Conservation (phyloP, 805 yeast species). For the Cephaloascus fragrans region DNA sequence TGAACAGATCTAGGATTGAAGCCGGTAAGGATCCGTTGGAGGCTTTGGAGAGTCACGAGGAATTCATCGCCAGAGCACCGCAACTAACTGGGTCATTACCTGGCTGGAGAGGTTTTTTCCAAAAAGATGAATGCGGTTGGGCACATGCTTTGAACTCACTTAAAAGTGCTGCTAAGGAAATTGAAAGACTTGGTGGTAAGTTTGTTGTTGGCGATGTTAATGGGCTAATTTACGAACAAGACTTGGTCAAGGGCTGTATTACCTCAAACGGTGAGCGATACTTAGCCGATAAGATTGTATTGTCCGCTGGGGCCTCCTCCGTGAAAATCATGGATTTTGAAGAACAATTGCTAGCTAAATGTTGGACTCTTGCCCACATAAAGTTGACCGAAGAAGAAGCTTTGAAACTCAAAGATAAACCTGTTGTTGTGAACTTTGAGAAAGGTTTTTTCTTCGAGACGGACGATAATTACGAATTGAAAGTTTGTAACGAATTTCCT, state of each 20-base stretch:
- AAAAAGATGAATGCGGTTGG: slow-evolving; percentile 24
- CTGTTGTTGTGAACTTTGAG: slow-evolving; percentile 25
- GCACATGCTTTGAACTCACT: slow-evolving; percentile 21
- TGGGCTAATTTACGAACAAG: slow-evolving; percentile 7
- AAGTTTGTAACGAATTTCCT: slow-evolving; percentile 29
- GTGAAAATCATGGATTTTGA: slow-evolving; percentile 20
- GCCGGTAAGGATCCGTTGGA: slow-evolving; percentile 3
- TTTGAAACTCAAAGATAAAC: slow-evolving; percentile 15
- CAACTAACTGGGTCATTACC: not conserved
- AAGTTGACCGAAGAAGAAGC: slow-evolving; percentile 22
- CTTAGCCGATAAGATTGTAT: slow-evolving; percentile 15
- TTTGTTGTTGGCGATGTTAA: slow-evolving; percentile 14
- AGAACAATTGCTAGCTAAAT: slow-evolving; percentile 24
- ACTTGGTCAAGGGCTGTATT: slow-evolving; percentile 14
- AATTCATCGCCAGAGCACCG: not conserved
- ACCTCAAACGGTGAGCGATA: slow-evolving; percentile 14
- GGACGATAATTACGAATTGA: slow-evolving; percentile 20
- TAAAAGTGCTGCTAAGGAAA: slow-evolving; percentile 14
- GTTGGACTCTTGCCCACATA: slow-evolving; percentile 32
- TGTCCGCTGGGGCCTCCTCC: slow-evolving; percentile 30
- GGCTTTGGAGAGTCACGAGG: not conserved
- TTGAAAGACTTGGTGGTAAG: slow-evolving; percentile 20
- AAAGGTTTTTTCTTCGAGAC: slow-evolving; percentile 34
- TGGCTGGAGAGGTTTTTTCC: slow-evolving; percentile 20
- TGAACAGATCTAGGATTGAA: slow-evolving; percentile 1